Base-by-base conservation (phyloP, 345 rosid genomes). In the Litchi chinensis region DNA sequence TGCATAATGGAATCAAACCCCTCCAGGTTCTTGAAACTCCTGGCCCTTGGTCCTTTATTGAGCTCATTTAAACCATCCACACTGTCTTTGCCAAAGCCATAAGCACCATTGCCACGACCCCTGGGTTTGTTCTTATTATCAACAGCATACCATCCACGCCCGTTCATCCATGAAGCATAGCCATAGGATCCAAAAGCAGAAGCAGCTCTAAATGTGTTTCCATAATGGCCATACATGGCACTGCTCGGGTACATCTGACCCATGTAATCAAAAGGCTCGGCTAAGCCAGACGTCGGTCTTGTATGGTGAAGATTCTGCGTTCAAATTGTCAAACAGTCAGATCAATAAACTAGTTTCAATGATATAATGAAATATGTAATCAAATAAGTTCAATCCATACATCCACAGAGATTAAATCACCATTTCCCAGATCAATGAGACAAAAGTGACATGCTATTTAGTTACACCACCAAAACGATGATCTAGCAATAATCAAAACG, bases 11-110 rank as follows among this genome's bases (percentile, higher is more conserved):
- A 63, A 72, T 77, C 83, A 73, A 78, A 67, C 73, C 72, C 93
- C 69, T 85, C 87, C 70, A 84, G 86, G 70, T 59, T 88, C 78
- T 86, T 89, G 74, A 80, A 81, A 70, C 84, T 87, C 82, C 85
- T 88, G 44, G 87, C 86, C 77, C 98, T 88, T 21, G 97, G 98
- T 74, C 97, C 97, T 82, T 90, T 82, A 75, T 89, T 92, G 66
- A 94, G 89, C 90, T 94, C 98, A 44, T 86, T 91, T 70, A 92
- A 86, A 81, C 95, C 89, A 81, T 91, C 93, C 9, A 83, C 74
- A 75, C 89, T 94, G 85, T 92, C 95, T 71, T 87, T 90, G 54
- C 83, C 90, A 74, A 81, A 87, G 63, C 85, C 83, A 70, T 75
- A 80, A 16, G 74, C 84, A 15, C 83, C 87, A 54, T 82, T 67